phyloP scores from a whole-genome alignment of 306 rosid genomes.

The Vicia faba region DNA sequence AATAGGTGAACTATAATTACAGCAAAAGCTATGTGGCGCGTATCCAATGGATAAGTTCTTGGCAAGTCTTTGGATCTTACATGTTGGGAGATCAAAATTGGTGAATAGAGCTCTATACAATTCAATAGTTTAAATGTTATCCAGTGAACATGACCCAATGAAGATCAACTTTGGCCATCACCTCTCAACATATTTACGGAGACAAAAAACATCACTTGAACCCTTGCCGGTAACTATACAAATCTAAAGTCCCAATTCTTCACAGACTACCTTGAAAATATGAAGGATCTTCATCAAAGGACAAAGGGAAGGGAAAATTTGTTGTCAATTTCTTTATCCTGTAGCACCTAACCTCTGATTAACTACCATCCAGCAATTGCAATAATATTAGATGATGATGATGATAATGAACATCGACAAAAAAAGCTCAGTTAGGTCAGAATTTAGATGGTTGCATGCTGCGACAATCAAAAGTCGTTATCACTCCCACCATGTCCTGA shows the following conservation, averaged over 20 bases:
- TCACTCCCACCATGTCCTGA: conserved; percentile 40
- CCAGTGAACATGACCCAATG: conserved; percentile 28
- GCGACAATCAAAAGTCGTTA: conserved; percentile 35
- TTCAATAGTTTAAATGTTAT: conserved; percentile 29
- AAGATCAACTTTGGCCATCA: conserved; percentile 19
- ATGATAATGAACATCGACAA: conserved; percentile 7
- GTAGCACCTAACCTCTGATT: conserved; percentile 19
- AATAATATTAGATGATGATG: conserved; percentile 26
- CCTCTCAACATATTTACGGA: conserved; percentile 36
- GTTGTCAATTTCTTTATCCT: conserved; percentile 11
- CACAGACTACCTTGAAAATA: conserved; percentile 15
- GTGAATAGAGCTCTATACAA: conserved; percentile 34
- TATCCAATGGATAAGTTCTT: conserved; percentile 6
- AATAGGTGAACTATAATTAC: not conserved
- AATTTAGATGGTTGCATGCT: conserved; percentile 14
- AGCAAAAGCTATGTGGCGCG: not conserved
- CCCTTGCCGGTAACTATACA: conserved; percentile 28
- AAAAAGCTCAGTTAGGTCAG: conserved; percentile 22
- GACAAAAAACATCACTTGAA: not conserved
- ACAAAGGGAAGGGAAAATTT: not conserved
- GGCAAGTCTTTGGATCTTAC: conserved; percentile 9
- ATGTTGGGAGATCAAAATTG: conserved; percentile 8
- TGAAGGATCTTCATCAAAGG: conserved; percentile 13
- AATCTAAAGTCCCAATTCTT: conserved; percentile 19
- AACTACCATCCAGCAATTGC: conserved; percentile 32